Percentiles rank a stretch among this genome's conserved stretches.
phyloP scores from a whole-genome alignment of 768 basidiomycete species.

The Imleria badia region DNA sequence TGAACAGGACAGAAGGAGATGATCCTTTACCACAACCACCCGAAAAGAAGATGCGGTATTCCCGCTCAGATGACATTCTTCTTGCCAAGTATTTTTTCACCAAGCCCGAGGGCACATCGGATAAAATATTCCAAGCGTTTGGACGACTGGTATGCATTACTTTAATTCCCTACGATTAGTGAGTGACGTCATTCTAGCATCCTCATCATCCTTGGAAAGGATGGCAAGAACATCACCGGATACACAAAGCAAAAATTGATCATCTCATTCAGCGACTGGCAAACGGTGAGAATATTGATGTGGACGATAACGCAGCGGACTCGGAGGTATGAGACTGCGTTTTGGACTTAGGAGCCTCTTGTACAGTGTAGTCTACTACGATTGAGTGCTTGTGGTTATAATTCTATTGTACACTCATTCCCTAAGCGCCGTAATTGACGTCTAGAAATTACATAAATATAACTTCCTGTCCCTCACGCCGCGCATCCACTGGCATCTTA shows the following conservation, averaged over 20 bases:
- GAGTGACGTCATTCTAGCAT: constrained; percentile 46
- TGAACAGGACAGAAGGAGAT: constrained; percentile 62
- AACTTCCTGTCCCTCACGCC: too few species aligned
- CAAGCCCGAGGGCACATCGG: constrained; percentile 78
- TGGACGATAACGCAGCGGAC: constrained; percentile 27
- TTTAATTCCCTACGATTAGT: background rate
- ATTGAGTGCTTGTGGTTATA: background rate
- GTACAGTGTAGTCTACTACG: constrained; percentile 6
- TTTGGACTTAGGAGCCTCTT: background rate
- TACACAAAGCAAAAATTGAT: constrained; percentile 85
- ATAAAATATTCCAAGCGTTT: constrained; percentile 82
- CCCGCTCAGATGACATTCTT: constrained; percentile 72
- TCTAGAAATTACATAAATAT: too few species aligned
- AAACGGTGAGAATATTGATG: constrained; percentile 55
- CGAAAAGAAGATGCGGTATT: constrained; percentile 88
- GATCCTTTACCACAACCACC: constrained; percentile 74
- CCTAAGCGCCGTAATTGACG: constrained; percentile 3
- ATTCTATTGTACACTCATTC: constrained; percentile 14
- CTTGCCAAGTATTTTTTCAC: constrained; percentile 72
- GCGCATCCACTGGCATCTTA: too few species aligned
- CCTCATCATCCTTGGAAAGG: constrained; percentile 93
- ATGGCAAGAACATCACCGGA: constrained; percentile 90
- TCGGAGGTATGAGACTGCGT: constrained; percentile 23
- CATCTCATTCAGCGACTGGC: constrained; percentile 65
- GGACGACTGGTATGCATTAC: constrained; percentile 55